These are phyloP conservation scores for Naganishia friedmannii DNA, from an alignment of 768 basidiomycete genomes.

Conservation along the genomic window DNA sequence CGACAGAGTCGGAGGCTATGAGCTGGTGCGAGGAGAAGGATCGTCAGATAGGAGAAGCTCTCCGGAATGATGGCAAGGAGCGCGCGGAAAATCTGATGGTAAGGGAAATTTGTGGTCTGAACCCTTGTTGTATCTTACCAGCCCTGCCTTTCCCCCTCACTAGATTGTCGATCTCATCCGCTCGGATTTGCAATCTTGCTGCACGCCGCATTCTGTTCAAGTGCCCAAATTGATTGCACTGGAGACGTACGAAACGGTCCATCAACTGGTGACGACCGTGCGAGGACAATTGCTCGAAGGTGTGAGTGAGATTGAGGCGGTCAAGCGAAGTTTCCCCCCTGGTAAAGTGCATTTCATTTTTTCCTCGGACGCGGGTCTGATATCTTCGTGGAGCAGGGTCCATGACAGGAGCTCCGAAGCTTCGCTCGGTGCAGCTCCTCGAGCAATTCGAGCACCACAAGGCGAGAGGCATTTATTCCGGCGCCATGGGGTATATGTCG, in stretches of 20 bases:
- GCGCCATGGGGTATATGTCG: slow-evolving; percentile 85
- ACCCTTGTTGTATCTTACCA: no score
- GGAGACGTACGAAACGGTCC: slow-evolving; percentile 90
- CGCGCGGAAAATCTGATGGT: slow-evolving; percentile 93
- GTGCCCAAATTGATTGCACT: slow-evolving; percentile 82
- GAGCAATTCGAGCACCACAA: slow-evolving; percentile 67
- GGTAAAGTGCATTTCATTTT: slow-evolving; percentile 57
- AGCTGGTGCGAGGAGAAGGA: slow-evolving; percentile 37
- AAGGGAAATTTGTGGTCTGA: slow-evolving; percentile 22
- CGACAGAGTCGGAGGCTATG: slow-evolving; percentile 3
- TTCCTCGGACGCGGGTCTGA: not conserved
- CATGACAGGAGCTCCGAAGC: slow-evolving; percentile 97
- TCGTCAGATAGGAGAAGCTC: slow-evolving; percentile 37
- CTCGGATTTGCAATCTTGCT: slow-evolving; percentile 79
- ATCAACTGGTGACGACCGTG: slow-evolving; percentile 92
- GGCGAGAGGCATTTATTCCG: slow-evolving; percentile 72
- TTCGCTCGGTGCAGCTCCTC: slow-evolving; percentile 85
- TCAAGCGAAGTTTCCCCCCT: slow-evolving; percentile 77
- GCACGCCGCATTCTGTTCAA: slow-evolving; percentile 70
- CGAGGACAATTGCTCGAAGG: slow-evolving; percentile 61
- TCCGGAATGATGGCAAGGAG: slow-evolving; percentile 65
- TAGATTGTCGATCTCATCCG: slow-evolving; percentile 89
- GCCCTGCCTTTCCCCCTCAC: not conserved
- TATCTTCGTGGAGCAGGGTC: slow-evolving; percentile 60
- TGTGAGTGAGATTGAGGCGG: slow-evolving; percentile 68